phyloP scores from a whole-genome alignment of 2,329 filamentous ascomycete genomes.

The Lojkania enalia region DNA sequence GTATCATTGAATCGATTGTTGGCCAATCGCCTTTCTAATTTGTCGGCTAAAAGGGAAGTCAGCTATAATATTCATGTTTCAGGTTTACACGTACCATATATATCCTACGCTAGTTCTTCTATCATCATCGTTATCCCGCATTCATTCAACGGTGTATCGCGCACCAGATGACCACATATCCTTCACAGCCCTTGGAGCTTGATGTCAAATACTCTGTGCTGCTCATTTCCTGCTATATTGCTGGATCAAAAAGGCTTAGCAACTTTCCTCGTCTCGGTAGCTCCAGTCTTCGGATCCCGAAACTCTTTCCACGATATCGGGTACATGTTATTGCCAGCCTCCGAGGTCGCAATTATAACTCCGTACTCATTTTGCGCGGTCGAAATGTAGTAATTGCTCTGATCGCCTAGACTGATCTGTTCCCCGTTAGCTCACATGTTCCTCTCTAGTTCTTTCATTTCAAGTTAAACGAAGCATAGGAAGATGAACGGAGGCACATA shows the following conservation, averaged over 20 bases:
- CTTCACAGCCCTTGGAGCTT: neutral
- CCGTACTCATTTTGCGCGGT: slow-evolving; percentile 90
- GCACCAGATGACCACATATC: no score
- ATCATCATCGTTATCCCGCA: no score
- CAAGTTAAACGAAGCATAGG: no score
- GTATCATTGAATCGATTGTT: no score
- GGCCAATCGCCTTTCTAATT: no score
- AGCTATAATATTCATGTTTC: no score
- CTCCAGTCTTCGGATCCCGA: slow-evolving; percentile 76
- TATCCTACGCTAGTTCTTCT: no score
- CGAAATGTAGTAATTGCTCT: slow-evolving; percentile 92
- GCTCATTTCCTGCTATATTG: no score
- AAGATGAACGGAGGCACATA: slow-evolving; percentile 46
- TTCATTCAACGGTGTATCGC: no score
- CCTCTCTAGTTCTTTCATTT: neutral
- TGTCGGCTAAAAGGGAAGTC: no score
- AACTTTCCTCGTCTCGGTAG: slow-evolving; percentile 82
- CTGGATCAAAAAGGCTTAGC: slow-evolving; percentile 72
- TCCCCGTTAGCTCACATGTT: neutral
- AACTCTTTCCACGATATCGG: slow-evolving; percentile 97
- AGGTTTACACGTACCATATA: no score
- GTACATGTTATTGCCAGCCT: slow-evolving; percentile 86
- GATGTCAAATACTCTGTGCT: neutral
- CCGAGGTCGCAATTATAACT: slow-evolving; percentile 89
- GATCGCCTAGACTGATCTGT: slow-evolving; percentile 83